Evolutionary conservation across 2,329 filamentous ascomycete genomes (phyloP).

Genomic region (Phyllosticta citribraziliensis): DNA sequence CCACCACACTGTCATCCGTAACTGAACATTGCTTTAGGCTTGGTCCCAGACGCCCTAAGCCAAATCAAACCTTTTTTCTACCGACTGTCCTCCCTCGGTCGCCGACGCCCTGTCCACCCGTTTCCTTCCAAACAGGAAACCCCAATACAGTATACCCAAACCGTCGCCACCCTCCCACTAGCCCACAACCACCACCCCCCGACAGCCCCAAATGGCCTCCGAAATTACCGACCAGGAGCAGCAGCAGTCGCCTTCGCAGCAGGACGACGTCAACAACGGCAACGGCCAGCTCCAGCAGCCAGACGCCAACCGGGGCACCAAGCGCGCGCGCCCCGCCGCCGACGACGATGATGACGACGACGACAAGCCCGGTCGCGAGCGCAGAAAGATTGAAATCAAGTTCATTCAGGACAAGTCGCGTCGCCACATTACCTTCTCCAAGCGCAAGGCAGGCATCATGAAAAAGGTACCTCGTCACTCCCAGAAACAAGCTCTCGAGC

Average conservation of each 20-base stretch:
- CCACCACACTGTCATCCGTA: constrained; percentile 11
- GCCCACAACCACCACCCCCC: constrained; percentile 16
- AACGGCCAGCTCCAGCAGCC: constrained; percentile 43
- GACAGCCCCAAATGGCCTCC: constrained; percentile 26
- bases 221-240: constrained; percentile 44
- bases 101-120: constrained; percentile 16
- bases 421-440: constrained; percentile 98
- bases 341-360: constrained; percentile 97
- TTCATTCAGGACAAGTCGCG: constrained; percentile 99
- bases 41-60: not conserved
- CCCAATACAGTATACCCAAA: constrained; percentile 27
- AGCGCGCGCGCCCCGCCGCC: constrained; percentile 70
- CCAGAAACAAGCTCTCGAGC: not conserved
- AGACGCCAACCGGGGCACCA: constrained; percentile 69
- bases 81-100: constrained; percentile 14
- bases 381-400: constrained; percentile 99
- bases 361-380: constrained; percentile 94
- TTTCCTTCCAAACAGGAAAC: constrained; percentile 22
- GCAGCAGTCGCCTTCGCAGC: constrained; percentile 40
- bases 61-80: not conserved
- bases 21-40: constrained; percentile 12
- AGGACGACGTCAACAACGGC: constrained; percentile 58
- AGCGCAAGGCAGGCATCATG: constrained; percentile 99
- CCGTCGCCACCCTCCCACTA: constrained; percentile 15
- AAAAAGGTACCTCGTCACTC: constrained; percentile 70